Base-by-base conservation (phyloP, 108 stramenopile species). In the Stephanodiscus minutulus region DNA sequence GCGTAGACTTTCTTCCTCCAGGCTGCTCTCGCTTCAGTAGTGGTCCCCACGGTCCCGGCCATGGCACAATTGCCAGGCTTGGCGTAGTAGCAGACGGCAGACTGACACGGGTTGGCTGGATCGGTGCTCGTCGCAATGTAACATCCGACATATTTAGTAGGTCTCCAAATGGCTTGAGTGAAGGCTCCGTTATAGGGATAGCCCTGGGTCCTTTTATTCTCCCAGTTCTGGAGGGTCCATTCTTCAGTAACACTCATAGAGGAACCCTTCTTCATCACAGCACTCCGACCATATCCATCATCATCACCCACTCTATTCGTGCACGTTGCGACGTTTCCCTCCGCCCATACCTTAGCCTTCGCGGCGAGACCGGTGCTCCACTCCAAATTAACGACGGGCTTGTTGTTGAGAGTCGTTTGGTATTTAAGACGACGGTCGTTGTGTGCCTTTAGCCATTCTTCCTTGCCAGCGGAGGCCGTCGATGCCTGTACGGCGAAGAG, bases 31-130 rank as follows among this genome's bases (percentile, higher is more conserved):
- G 43, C 43, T 17, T 11, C 43, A 44, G 43, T 1, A 44, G 15
- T 44, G 12, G 43, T 44, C 43, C 43, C 43, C 12, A 0, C 0
- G 43, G 43, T 15, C 13, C 15, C 43, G 15, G 12, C 13, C 43
- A 44, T 44, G 43, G 43, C 43, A 44, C 43, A 44, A 44, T 44
- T 44, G 0, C 43, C 43, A 12, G 43, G 43, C 43, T 44, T 44
- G 43, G 43, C 43, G 13, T 44, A 44, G 43, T 44, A 44, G 43
- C 43, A 44, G 43, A 44, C 43, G 43, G 43, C 43, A 44, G 43
- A 13, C 13, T 44, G 43, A 44, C 43, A 44, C 15, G 13, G 0
- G 43, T 17, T 44, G 43, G 12, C 12, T 17, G 39, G 39, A 12
- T 17, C 15, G 43, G 43, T 44, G 43, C 43, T 44, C 43, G 43